Evolutionary conservation across 257 asterid species (phyloP).

Genomic region (Rubia yunnanensis): DNA sequence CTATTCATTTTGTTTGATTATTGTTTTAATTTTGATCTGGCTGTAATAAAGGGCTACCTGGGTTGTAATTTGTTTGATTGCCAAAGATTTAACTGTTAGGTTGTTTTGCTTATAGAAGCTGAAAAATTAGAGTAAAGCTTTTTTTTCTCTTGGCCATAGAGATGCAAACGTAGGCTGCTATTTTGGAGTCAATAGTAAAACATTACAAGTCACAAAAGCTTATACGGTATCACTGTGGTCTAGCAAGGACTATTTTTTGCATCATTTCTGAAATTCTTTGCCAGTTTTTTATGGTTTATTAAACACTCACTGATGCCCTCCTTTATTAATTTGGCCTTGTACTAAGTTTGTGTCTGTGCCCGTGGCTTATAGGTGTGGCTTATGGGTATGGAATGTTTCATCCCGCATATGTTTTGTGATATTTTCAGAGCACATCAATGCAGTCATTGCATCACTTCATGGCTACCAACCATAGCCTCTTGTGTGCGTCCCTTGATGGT

Average conservation of each 20-base stretch:
- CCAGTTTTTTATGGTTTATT: not conserved
- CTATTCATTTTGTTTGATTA: too few relatives aligned
- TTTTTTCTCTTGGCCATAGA: conserved; percentile 71
- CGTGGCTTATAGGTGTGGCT: conserved; percentile 32
- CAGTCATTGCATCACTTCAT: conserved; percentile 89
- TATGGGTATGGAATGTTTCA: conserved; percentile 96
- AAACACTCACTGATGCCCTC: not conserved
- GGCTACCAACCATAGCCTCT: conserved; percentile 76
- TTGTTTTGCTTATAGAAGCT: conserved; percentile 47
- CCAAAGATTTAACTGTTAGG: conserved; percentile 77
- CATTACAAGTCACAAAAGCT: conserved; percentile 35
- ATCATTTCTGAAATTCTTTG: not conserved
- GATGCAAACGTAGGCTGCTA: conserved; percentile 72
- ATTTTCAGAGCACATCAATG: conserved; percentile 88
- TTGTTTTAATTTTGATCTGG: too few relatives aligned
- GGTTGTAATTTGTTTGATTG: too few relatives aligned
- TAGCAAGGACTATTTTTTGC: not conserved
- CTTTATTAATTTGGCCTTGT: not conserved
- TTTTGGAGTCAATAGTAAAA: conserved; percentile 65
- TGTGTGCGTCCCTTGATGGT: conserved; percentile 98
- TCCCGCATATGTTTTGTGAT: conserved; percentile 89
- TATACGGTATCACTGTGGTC: conserved; percentile 49
- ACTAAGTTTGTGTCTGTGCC: conserved; percentile 11
- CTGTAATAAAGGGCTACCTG: too few relatives aligned
- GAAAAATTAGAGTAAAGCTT: conserved; percentile 45